A percentile compares a stretch with the other conserved stretches of the same genome.
Conservation (phyloP, 257 asterid genomes). For the Striga asiatica region DNA sequence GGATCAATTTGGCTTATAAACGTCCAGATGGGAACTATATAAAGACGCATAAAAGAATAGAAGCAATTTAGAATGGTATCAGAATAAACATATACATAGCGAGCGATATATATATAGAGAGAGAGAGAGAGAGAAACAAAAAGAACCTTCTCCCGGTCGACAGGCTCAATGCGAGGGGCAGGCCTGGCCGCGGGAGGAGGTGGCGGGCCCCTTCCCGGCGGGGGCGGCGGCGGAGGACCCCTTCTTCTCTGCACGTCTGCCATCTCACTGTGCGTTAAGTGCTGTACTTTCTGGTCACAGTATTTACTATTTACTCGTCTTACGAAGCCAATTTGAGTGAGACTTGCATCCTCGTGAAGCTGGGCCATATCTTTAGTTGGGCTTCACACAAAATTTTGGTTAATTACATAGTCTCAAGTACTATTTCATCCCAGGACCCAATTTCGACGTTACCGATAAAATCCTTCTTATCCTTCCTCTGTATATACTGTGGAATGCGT, state of each 20-base stretch:
- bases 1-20: neutral
- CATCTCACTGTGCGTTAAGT: constrained; percentile 20
- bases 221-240: constrained; percentile 40
- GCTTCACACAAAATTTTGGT: too few species aligned
- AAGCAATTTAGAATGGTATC: neutral
- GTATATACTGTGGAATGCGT: too few species aligned
- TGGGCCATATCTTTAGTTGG: too few species aligned
- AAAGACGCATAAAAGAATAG: neutral
- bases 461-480: too few species aligned
- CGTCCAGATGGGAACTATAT: constrained; percentile 1
- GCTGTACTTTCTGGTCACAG: neutral
- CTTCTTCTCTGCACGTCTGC: constrained; percentile 52
- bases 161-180: constrained; percentile 43
- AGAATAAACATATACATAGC: neutral
- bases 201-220: constrained; percentile 51
- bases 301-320: too few species aligned
- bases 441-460: too few species aligned
- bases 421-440: too few species aligned
- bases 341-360: too few species aligned
- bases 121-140: neutral
- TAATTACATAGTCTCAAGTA: too few species aligned
- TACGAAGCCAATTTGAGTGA: too few species aligned
- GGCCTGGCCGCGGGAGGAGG: constrained; percentile 31
- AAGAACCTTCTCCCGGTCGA: constrained; percentile 74
- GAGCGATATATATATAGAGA: neutral